phyloP scores from a whole-genome alignment of 139 green algal species.

The Trebouxia sp. region DNA sequence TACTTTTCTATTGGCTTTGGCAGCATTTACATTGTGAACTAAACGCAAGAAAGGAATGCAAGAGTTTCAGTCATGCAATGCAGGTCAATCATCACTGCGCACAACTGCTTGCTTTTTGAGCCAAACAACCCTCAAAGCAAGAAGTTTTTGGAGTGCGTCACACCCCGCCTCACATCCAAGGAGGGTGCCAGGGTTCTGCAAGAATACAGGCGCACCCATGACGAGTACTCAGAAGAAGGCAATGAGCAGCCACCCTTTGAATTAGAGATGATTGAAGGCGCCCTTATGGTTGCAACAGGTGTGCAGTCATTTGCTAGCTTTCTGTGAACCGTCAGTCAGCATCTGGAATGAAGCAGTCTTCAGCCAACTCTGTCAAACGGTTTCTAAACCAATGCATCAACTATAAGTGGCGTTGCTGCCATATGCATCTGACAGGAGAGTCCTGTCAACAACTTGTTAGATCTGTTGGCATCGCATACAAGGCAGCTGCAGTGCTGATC shows the following conservation, averaged over 20 bases:
- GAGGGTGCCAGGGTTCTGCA: background rate
- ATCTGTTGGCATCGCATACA: background rate
- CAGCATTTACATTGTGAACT: background rate
- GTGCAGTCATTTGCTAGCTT: background rate
- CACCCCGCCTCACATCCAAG: conserved; percentile 60
- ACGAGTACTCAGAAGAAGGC: conserved; percentile 24
- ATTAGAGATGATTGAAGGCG: conserved; percentile 88
- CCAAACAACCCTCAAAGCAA: conserved; percentile 56
- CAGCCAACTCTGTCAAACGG: no score
- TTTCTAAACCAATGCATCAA: background rate
- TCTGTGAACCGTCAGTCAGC: background rate
- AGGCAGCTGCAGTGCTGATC: no score
- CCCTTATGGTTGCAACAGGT: conserved; percentile 85
- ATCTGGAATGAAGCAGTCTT: no score
- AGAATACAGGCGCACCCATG: background rate
- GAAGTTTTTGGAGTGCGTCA: conserved; percentile 79
- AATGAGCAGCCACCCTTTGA: conserved; percentile 80
- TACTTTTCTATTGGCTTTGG: background rate
- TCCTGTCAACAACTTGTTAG: background rate
- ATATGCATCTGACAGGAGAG: background rate
- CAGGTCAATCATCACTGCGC: conserved; percentile 73
- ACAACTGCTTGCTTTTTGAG: conserved; percentile 90
- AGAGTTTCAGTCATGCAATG: background rate
- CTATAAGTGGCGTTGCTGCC: background rate
- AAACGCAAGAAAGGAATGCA: background rate